Percentiles rank a stretch among this genome's conserved stretches.
phyloP scores from a whole-genome alignment of 495 filamentous ascomycete genomes.

The Xylaria grammica region DNA sequence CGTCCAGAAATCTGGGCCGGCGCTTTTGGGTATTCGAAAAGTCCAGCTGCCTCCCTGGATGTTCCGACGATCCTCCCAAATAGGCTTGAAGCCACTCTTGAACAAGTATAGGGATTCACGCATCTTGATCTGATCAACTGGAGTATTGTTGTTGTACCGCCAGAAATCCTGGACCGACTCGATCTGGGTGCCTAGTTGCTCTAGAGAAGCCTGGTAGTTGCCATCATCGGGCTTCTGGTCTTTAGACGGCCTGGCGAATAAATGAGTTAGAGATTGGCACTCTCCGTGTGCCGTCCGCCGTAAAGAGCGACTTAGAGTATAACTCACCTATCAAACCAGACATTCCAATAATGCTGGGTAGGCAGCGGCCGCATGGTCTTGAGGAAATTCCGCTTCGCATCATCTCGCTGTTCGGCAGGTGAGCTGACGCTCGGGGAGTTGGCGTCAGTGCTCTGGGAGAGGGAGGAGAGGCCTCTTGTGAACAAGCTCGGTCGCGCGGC shows the following conservation, averaged over 20 bases:
- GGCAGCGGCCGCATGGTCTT: constrained; percentile 64
- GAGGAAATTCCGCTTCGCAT: constrained; percentile 64
- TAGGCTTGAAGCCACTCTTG: constrained; percentile 80
- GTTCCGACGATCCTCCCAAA: constrained; percentile 92
- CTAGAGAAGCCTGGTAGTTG: constrained; percentile 68
- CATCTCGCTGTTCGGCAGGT: constrained; percentile 61
- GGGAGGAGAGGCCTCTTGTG: constrained; percentile 58
- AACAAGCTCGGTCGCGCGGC: constrained; percentile 56
- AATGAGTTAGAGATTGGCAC: constrained; percentile 20
- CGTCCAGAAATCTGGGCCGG: constrained; percentile 77
- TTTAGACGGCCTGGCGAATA: constrained; percentile 44
- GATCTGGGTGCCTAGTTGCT: constrained; percentile 70
- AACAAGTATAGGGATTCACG: constrained; percentile 87
- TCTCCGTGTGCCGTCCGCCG: background rate
- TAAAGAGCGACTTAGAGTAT: background rate
- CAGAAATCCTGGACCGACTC: constrained; percentile 82
- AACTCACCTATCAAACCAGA: constrained; percentile 60
- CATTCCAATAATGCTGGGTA: constrained; percentile 66
- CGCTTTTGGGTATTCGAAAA: constrained; percentile 79
- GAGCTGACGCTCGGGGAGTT: constrained; percentile 57
- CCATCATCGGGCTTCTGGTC: constrained; percentile 44
- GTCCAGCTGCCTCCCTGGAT: constrained; percentile 82
- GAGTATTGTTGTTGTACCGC: constrained; percentile 88
- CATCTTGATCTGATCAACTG: constrained; percentile 74
- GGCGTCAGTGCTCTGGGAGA: constrained; percentile 55